These are phyloP conservation scores for Scheffersomyces lignicola DNA, from an alignment of 1,139 yeast species.

Conservation along the genomic window DNA sequence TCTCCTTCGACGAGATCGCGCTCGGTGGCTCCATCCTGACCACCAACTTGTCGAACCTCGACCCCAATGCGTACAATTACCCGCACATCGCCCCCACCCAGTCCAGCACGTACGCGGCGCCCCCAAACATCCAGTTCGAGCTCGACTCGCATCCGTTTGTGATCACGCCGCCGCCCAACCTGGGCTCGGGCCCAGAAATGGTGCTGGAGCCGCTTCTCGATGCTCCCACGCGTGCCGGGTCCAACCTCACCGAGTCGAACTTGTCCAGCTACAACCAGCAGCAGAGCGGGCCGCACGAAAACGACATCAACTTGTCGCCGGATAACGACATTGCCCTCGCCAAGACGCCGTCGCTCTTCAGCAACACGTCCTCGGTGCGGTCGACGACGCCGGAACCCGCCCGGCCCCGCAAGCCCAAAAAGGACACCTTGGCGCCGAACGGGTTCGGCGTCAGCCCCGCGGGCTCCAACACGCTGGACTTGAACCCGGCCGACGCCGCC, in stretches of 20 bases:
- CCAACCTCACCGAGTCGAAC: slow-evolving; percentile 28
- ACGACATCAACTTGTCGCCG: slow-evolving; percentile 25
- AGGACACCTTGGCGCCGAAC: background rate
- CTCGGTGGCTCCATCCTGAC: slow-evolving; percentile 44
- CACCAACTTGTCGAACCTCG: slow-evolving; percentile 30
- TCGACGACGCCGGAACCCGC: slow-evolving; percentile 27
- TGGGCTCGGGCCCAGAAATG: slow-evolving; percentile 3
- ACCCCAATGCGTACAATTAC: slow-evolving; percentile 6
- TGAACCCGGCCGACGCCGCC: slow-evolving; percentile 30
- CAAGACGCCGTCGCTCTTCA: slow-evolving; percentile 45
- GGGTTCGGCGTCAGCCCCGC: slow-evolving; percentile 6
- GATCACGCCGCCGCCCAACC: slow-evolving; percentile 14
- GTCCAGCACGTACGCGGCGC: slow-evolving; percentile 6
- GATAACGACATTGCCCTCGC: slow-evolving; percentile 12
- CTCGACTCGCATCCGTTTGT: slow-evolving; percentile 10
- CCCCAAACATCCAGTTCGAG: slow-evolving; percentile 11
- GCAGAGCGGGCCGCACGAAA: slow-evolving; percentile 12
- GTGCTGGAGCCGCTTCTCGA: slow-evolving; percentile 9
- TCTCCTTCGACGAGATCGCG: slow-evolving; percentile 27
- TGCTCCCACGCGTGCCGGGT: slow-evolving; percentile 11
- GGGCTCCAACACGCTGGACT: slow-evolving; percentile 4
- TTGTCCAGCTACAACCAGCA: slow-evolving; percentile 17
- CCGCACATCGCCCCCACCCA: slow-evolving; percentile 3
- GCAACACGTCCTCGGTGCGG: slow-evolving; percentile 36
- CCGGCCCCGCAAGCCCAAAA: slow-evolving; percentile 9